phyloP scores from a whole-genome alignment of 2,329 filamentous ascomycete species.

The Xylaria sp. region DNA sequence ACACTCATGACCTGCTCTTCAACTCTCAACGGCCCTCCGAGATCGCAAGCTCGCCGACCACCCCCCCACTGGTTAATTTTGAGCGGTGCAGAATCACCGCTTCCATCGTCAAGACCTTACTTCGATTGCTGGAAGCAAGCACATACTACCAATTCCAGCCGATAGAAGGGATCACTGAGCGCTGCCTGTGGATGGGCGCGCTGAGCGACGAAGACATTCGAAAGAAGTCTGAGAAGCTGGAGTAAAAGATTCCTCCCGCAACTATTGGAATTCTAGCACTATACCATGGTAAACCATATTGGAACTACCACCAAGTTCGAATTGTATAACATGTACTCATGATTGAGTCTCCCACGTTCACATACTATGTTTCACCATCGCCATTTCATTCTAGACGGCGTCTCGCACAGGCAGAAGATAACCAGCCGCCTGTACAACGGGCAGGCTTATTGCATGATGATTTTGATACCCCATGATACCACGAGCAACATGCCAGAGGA shows the following conservation, averaged over 20 bases:
- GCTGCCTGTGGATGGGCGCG: conserved; percentile 87
- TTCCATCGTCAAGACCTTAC: conserved; percentile 79
- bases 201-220: conserved; percentile 79
- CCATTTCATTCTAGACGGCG: conserved; percentile 40
- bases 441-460: conserved; percentile 36
- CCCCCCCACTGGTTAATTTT: conserved; percentile 81
- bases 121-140: conserved; percentile 82
- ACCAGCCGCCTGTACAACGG: conserved; percentile 34
- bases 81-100: conserved; percentile 82
- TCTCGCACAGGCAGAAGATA: conserved; percentile 36
- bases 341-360: conserved; percentile 24
- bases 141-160: conserved; percentile 78
- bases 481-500: conserved; percentile 34
- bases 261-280: not conserved
- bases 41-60: conserved; percentile 72
- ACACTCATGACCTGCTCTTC: conserved; percentile 85
- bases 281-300: not conserved
- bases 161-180: conserved; percentile 79
- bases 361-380: conserved; percentile 39
- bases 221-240: conserved; percentile 60
- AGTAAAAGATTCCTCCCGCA: conserved; percentile 46
- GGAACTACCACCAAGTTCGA: conserved; percentile 28
- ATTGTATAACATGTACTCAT: conserved; percentile 42
- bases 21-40: conserved; percentile 82
- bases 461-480: conserved; percentile 45